phyloP scores from a whole-genome alignment of 208 protist genomes.

The Naegleria gruberi region DNA sequence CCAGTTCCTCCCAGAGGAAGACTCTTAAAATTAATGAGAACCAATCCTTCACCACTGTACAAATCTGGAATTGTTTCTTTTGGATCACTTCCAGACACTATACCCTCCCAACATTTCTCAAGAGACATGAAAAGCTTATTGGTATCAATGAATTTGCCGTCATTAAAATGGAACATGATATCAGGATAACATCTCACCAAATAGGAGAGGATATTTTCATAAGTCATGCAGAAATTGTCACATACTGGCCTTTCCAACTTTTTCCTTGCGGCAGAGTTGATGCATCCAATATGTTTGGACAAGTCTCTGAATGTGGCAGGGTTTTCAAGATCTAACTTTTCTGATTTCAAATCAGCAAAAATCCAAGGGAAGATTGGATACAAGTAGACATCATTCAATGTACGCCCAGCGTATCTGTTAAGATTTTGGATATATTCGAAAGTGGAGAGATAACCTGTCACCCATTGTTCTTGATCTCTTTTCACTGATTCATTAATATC shows the following conservation, averaged over 20 bases:
- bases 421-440: conserved; percentile 58
- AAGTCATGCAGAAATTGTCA: not conserved
- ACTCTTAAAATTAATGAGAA: conserved; percentile 43
- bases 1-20: conserved; percentile 59
- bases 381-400: conserved; percentile 56
- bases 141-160: conserved; percentile 66
- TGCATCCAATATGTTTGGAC: conserved; percentile 76
- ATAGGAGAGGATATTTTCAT: not conserved
- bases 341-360: conserved; percentile 63
- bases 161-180: conserved; percentile 70
- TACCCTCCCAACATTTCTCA: not conserved
- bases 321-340: conserved; percentile 52
- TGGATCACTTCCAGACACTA: conserved; percentile 54
- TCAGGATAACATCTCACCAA: conserved; percentile 69
- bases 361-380: conserved; percentile 89
- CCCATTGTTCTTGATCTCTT: conserved; percentile 33
- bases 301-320: conserved; percentile 67
- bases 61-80: conserved; percentile 88
- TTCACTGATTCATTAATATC: not conserved
- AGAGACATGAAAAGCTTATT: conserved; percentile 61
- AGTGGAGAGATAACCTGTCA: conserved; percentile 48
- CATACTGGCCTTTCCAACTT: not conserved
- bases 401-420: conserved; percentile 49
- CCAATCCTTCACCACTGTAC: conserved; percentile 47
- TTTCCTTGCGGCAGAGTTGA: conserved; percentile 37